Evolutionary conservation across 169 alveolate genomes (phyloP).

Genomic region (Eimeria zaria): DNA sequence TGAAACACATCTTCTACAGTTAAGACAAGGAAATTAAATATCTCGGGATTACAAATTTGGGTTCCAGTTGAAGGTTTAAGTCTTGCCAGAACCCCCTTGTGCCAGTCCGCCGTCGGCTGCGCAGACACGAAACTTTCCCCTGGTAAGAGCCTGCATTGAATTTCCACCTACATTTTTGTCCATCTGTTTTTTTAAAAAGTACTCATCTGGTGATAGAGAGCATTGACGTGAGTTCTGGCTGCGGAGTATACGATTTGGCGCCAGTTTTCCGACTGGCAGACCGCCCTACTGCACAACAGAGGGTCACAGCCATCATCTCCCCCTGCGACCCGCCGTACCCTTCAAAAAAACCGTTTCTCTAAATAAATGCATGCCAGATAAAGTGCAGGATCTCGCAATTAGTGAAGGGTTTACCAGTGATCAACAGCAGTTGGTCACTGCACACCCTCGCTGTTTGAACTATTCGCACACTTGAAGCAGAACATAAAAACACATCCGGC

Average conservation of each 20-base stretch:
- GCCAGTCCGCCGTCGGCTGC: conserved; percentile 58
- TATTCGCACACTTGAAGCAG: neutral
- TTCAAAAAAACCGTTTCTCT: neutral
- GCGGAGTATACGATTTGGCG: neutral
- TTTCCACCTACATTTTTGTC: neutral
- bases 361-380: neutral
- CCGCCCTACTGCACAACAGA: conserved; percentile 17
- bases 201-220: neutral
- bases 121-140: neutral
- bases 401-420: neutral
- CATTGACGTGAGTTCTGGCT: neutral
- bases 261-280: neutral
- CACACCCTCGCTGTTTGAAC: neutral
- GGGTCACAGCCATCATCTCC: conserved; percentile 24
- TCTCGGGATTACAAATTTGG: neutral
- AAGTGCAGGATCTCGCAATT: neutral
- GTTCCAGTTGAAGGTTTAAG: neutral
- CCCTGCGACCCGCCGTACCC: neutral
- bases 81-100: neutral
- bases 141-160: neutral
- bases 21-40: neutral
- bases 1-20: neutral
- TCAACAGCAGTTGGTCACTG: conserved; percentile 22
- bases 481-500: neutral
- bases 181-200: neutral